Percentiles rank a stretch among this genome's conserved stretches.
phyloP scores from a whole-genome alignment of 2,329 filamentous ascomycete genomes.

The Metarhizium anisopliae region DNA sequence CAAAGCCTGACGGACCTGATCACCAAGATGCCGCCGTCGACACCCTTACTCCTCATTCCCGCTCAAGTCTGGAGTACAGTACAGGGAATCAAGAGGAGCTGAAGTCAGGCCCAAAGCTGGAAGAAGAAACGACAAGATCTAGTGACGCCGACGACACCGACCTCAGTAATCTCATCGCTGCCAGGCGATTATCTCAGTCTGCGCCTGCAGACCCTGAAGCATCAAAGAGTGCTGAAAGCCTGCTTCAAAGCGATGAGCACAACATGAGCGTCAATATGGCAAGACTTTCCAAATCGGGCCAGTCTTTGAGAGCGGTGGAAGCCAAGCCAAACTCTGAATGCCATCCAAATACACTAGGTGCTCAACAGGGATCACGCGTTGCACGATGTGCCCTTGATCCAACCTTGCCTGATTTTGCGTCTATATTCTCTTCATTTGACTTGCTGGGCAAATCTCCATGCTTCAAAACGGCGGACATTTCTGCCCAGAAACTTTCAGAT shows the following conservation, averaged over 20 bases:
- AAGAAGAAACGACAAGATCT: not conserved
- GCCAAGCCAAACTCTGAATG: not conserved
- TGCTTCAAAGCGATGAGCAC: not conserved
- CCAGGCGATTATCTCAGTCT: not conserved
- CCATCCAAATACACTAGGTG: not conserved
- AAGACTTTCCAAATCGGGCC: not conserved
- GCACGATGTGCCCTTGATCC: conserved; percentile 13
- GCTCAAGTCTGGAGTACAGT: not conserved
- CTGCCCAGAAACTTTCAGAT: not conserved
- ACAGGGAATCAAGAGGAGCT: not conserved
- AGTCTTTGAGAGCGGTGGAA: not conserved
- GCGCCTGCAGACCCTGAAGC: not conserved
- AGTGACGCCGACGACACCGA: not conserved
- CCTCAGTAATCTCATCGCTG: not conserved
- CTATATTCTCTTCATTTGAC: conserved; percentile 19
- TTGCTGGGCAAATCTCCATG: conserved; percentile 15
- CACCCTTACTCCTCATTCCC: not conserved
- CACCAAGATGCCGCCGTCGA: not conserved
- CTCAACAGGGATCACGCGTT: not conserved
- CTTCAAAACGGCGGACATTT: conserved; percentile 10
- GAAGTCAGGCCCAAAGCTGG: not conserved
- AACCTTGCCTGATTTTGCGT: conserved; percentile 18
- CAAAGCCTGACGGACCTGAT: not conserved
- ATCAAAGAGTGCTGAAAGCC: not conserved
- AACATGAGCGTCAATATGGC: not conserved